phyloP scores from a whole-genome alignment of 495 filamentous ascomycete species.

The Lasiosphaeriaceae sp. region DNA sequence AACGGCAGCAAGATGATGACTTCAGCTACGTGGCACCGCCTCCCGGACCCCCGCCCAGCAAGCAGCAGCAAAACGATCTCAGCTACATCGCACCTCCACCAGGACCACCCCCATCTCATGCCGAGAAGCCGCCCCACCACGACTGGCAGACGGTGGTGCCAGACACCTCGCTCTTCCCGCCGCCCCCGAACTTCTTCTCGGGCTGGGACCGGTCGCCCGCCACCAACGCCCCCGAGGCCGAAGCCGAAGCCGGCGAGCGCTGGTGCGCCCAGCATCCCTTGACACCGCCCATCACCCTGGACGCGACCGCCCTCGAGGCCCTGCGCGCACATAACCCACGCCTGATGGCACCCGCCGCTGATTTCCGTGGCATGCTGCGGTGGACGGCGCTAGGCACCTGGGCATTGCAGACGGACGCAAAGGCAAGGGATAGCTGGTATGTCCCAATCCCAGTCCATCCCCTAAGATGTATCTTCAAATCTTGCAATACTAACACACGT shows the following conservation, averaged over 20 bases:
- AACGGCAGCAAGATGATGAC: slow-evolving; percentile 24
- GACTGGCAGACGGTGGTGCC: slow-evolving; percentile 78
- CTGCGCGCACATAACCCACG: slow-evolving; percentile 32
- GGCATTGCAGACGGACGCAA: slow-evolving; percentile 28
- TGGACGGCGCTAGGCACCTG: slow-evolving; percentile 42
- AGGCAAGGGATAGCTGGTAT: slow-evolving; percentile 43
- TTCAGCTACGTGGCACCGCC: slow-evolving; percentile 5
- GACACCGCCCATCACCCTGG: slow-evolving; percentile 49
- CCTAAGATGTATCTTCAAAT: background rate
- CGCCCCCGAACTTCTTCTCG: slow-evolving; percentile 65
- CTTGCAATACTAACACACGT: background rate
- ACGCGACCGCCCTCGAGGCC: slow-evolving; percentile 34
- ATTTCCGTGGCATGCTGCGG: slow-evolving; percentile 28
- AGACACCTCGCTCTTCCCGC: slow-evolving; percentile 76
- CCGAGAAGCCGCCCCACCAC: slow-evolving; percentile 47
- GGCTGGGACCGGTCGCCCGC: slow-evolving; percentile 63
- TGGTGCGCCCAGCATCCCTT: slow-evolving; percentile 69
- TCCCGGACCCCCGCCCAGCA: slow-evolving; percentile 14
- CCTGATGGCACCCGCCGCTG: slow-evolving; percentile 28
- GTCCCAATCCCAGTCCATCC: background rate
- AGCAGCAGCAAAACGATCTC: slow-evolving; percentile 3
- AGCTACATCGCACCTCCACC: slow-evolving; percentile 34
- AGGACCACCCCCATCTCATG: slow-evolving; percentile 47
- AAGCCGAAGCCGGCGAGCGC: slow-evolving; percentile 66
- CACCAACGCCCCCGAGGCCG: slow-evolving; percentile 66